phyloP scores from a whole-genome alignment of 2,329 filamentous ascomycete genomes.

The Pestalotiopsis sp. region DNA sequence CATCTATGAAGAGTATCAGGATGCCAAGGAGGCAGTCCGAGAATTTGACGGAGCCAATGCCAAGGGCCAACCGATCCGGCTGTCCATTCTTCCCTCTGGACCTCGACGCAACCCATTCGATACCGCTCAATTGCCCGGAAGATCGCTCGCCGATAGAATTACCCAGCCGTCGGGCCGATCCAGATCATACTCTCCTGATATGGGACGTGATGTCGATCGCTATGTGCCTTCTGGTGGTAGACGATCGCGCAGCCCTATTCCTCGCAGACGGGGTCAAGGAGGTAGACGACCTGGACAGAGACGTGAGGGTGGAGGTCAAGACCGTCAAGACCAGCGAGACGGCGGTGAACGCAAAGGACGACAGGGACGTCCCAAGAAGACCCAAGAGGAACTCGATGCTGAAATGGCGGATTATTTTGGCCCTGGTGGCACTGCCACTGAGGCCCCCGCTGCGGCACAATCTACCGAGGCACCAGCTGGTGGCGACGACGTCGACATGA shows the following conservation, averaged over 20 bases:
- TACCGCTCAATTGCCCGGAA: constrained; percentile 55
- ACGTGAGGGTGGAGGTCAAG: constrained; percentile 43
- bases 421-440: constrained; percentile 40
- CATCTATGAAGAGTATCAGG: constrained; percentile 71
- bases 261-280: constrained; percentile 48
- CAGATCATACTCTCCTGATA: constrained; percentile 63
- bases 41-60: constrained; percentile 92
- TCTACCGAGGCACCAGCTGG: constrained; percentile 26
- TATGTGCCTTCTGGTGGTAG: constrained; percentile 68
- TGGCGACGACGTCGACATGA: constrained; percentile 71
- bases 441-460: constrained; percentile 38
- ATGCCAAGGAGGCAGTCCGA: constrained; percentile 74
- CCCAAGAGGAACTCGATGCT: constrained; percentile 89
- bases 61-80: constrained; percentile 80
- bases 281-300: constrained; percentile 47
- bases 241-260: constrained; percentile 64
- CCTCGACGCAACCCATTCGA: constrained; percentile 61
- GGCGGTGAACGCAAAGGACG: constrained; percentile 44
- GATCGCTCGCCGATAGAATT: constrained; percentile 64
- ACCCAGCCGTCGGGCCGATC: constrained; percentile 59
- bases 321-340: constrained; percentile 36
- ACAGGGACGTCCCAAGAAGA: constrained; percentile 75
- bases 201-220: constrained; percentile 73
- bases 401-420: constrained; percentile 96
- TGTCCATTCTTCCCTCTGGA: constrained; percentile 65